These are phyloP conservation scores for Neonothopanus nambi DNA, from an alignment of 1,284 basidiomycete species.

Conservation along the genomic window DNA sequence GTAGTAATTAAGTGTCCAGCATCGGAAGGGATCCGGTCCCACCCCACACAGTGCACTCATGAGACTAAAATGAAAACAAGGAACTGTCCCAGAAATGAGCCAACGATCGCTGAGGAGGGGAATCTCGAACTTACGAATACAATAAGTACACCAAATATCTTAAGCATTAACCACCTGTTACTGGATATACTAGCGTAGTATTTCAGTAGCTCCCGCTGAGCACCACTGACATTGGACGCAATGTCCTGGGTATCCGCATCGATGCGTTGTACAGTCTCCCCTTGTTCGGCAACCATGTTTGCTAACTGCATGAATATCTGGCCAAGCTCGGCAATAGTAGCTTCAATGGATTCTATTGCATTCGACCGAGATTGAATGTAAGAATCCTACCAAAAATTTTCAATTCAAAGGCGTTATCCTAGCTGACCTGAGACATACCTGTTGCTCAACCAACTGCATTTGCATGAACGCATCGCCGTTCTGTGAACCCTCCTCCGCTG, in stretches of 20 bases:
- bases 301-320: slow-evolving; percentile 98
- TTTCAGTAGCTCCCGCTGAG: slow-evolving; percentile 89
- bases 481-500: slow-evolving; percentile 69
- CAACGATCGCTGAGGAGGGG: slow-evolving; percentile 8
- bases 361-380: slow-evolving; percentile 96
- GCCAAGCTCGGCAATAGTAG: slow-evolving; percentile 96
- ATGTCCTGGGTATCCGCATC: slow-evolving; percentile 99
- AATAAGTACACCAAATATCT: slow-evolving; percentile 93
- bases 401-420: slow-evolving; percentile 4
- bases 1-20: slow-evolving; percentile 5
- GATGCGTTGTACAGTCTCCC: slow-evolving; percentile 98
- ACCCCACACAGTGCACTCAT: slow-evolving; percentile 33
- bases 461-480: slow-evolving; percentile 78
- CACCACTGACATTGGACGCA: slow-evolving; percentile 86
- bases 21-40: slow-evolving; percentile 17
- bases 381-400: slow-evolving; percentile 60
- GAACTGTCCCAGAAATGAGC: slow-evolving; percentile 58
- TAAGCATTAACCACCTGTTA: slow-evolving; percentile 98
- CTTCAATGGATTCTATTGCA: slow-evolving; percentile 98
- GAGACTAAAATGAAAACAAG: slow-evolving; percentile 92
- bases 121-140: slow-evolving; percentile 78
- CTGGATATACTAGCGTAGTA: slow-evolving; percentile 95
- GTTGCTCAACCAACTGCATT: slow-evolving; percentile 95
- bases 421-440: slow-evolving; percentile 54
- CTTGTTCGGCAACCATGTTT: slow-evolving; percentile 97